Conservation (phyloP, 2,329 filamentous ascomycete genomes). For the Verticillium klebahnii region DNA sequence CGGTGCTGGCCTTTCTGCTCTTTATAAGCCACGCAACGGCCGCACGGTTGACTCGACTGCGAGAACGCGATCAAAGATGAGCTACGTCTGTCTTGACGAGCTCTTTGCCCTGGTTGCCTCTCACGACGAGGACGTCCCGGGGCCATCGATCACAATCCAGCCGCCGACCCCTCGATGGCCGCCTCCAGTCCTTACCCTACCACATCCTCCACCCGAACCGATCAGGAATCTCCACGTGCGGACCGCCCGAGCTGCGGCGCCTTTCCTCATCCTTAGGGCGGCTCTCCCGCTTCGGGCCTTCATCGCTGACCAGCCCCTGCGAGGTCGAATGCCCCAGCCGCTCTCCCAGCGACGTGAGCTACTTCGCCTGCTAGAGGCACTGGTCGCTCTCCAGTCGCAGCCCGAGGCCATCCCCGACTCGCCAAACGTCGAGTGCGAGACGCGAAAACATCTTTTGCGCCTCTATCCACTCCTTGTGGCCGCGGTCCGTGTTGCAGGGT, state of each 20-base stretch:
- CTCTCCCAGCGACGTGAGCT: conserved; percentile 76
- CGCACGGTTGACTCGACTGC: conserved; percentile 66
- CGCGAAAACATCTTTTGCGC: conserved; percentile 71
- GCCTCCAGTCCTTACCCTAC: conserved; percentile 11
- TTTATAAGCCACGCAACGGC: conserved; percentile 65
- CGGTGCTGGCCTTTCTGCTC: conserved; percentile 48
- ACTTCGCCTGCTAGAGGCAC: conserved; percentile 60
- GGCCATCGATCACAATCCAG: conserved; percentile 34
- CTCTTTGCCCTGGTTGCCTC: conserved; percentile 64
- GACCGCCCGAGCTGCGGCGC: conserved; percentile 71
- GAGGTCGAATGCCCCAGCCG: conserved; percentile 86
- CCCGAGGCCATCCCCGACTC: conserved; percentile 61
- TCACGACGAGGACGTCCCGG: conserved; percentile 29
- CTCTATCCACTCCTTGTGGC: conserved; percentile 74
- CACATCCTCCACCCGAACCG: not conserved
- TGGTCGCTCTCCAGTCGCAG: conserved; percentile 66
- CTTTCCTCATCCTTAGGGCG: conserved; percentile 76
- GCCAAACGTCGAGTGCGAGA: conserved; percentile 47
- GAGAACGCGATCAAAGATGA: conserved; percentile 64
- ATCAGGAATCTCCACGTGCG: conserved; percentile 37
- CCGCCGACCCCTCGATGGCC: conserved; percentile 39
- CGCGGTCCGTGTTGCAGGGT: conserved; percentile 54
- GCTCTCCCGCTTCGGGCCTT: conserved; percentile 80
- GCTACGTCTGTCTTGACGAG: conserved; percentile 76
- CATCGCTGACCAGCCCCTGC: conserved; percentile 83